A percentile compares a stretch with the other conserved stretches of the same genome.
These are phyloP conservation scores for Penicillium cinerascens DNA, from an alignment of 495 filamentous ascomycete species.

Conservation along the genomic window DNA sequence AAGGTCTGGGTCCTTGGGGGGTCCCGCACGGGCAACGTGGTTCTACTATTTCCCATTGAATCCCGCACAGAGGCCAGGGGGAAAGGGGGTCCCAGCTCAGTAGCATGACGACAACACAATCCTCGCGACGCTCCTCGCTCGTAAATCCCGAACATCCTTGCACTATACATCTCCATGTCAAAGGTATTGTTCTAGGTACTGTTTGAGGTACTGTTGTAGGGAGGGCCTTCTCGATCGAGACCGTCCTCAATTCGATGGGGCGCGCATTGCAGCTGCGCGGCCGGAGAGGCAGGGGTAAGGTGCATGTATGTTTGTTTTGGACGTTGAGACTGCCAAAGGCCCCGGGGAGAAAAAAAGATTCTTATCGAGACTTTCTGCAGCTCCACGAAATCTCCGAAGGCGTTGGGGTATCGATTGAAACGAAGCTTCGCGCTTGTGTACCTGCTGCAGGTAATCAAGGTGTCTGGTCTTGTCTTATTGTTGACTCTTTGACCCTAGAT, in stretches of 20 bases:
- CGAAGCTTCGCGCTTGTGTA: constrained; percentile 12
- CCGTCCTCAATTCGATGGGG: constrained; percentile 11
- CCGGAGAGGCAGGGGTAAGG: background rate
- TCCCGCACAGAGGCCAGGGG: constrained; percentile 15
- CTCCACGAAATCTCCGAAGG: constrained; percentile 16
- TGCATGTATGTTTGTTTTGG: background rate
- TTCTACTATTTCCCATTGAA: constrained; percentile 18
- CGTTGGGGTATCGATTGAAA: constrained; percentile 3
- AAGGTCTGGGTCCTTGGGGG: constrained; percentile 12
- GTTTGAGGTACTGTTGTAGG: background rate
- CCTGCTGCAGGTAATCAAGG: background rate
- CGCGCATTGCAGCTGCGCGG: constrained; percentile 3
- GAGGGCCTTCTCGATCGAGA: background rate
- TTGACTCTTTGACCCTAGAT: background rate
- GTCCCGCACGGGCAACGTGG: constrained; percentile 22
- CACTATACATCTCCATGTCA: background rate
- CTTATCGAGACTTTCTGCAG: constrained; percentile 1
- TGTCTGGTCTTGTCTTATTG: background rate
- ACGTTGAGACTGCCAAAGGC: background rate
- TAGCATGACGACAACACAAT: constrained; percentile 1
- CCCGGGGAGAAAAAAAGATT: background rate
- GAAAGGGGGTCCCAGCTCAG: constrained; percentile 13
- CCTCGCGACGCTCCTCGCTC: background rate
- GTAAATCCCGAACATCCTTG: background rate
- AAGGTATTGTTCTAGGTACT: background rate